phyloP scores from a whole-genome alignment of 139 green algal species.

The Auxenochlorella pyrenoidosa region DNA sequence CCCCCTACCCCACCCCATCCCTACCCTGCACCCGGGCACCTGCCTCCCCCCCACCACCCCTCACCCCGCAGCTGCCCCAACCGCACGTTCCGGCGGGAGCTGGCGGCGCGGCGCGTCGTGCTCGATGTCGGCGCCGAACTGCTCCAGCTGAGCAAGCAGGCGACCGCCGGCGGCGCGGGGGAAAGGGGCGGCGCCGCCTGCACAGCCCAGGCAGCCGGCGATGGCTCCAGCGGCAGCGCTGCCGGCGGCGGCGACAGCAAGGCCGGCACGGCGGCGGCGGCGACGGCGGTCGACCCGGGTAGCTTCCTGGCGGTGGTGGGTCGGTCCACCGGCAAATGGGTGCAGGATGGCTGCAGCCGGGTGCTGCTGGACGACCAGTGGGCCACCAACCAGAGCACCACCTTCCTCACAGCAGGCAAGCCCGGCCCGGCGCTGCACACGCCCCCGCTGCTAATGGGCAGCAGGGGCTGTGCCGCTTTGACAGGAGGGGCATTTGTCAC shows the following conservation, averaged over 20 bases:
- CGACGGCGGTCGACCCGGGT: background rate
- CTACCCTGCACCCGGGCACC: too few relatives aligned
- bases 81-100: background rate
- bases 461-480: too few relatives aligned
- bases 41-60: too few relatives aligned
- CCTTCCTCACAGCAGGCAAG: background rate
- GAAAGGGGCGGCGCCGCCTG: background rate
- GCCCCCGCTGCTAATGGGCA: too few relatives aligned
- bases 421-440: too few relatives aligned
- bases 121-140: background rate
- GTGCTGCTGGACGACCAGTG: background rate
- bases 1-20: too few relatives aligned
- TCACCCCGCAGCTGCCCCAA: too few relatives aligned
- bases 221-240: background rate
- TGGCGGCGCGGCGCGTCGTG: background rate
- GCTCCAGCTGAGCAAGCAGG: background rate
- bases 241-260: background rate
- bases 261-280: background rate
- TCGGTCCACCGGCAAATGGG: background rate
- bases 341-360: background rate
- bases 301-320: background rate
- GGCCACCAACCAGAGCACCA: conserved; percentile 18
- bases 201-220: background rate
- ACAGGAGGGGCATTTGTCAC: too few relatives aligned
- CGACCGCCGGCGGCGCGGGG: background rate